Percentiles rank a stretch among this genome's conserved stretches.
These are phyloP conservation scores for Mycena amicta DNA, from an alignment of 768 basidiomycete species.

Conservation along the genomic window DNA sequence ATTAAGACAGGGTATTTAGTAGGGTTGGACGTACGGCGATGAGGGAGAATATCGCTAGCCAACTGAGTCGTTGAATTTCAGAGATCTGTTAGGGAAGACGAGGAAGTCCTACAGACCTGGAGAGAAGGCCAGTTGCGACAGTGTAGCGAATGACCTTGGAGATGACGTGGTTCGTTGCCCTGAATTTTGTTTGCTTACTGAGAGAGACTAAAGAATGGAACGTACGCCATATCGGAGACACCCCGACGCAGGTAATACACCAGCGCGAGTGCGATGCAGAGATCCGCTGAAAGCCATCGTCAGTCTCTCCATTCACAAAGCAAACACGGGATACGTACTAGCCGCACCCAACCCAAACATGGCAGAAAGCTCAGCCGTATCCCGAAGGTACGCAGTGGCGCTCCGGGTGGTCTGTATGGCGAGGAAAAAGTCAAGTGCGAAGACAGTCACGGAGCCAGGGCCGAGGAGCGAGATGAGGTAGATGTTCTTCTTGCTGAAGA, in stretches of 20 bases:
- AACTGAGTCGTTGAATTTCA: too few species aligned
- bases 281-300: background rate
- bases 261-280: background rate
- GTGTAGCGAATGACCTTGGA: background rate
- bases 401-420: background rate
- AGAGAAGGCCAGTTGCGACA: background rate
- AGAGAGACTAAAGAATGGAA: background rate
- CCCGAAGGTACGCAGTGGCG: background rate
- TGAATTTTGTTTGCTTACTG: background rate
- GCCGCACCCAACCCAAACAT: background rate
- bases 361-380: background rate
- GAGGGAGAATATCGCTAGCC: background rate
- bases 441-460: background rate
- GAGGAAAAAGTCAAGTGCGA: background rate
- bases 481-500: background rate
- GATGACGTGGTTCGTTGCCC: background rate
- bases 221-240: background rate
- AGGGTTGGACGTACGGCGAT: background rate
- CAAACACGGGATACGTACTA: background rate
- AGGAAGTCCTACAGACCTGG: background rate
- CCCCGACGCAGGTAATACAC: background rate
- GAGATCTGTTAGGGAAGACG: background rate
- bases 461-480: background rate
- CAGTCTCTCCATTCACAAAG: background rate
- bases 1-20: too few species aligned